Evolutionary conservation across 345 rosid genomes (phyloP).

Genomic region (Populus deltoides): DNA sequence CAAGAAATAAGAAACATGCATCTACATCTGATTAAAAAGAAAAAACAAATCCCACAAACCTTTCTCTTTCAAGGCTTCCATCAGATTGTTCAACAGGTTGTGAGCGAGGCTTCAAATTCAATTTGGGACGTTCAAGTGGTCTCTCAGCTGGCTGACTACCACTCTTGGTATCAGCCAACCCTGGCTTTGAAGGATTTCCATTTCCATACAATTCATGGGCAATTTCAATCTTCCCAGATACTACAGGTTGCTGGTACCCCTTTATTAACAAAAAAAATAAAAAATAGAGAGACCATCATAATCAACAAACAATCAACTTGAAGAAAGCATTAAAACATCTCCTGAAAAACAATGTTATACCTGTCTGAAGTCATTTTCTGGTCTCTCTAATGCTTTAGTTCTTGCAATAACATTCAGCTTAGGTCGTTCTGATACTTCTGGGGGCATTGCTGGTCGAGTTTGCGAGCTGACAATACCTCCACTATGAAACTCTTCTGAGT

Average conservation of each 20-base stretch:
- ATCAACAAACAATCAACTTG: background rate
- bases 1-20: background rate
- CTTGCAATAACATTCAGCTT: slow-evolving; percentile 4
- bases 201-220: background rate
- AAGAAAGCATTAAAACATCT: background rate
- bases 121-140: slow-evolving; percentile 26
- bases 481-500: slow-evolving; percentile 7
- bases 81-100: slow-evolving; percentile 22
- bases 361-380: slow-evolving; percentile 16
- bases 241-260: background rate
- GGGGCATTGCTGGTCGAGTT: background rate
- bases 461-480: slow-evolving; percentile 6
- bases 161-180: slow-evolving; percentile 1
- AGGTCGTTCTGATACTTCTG: slow-evolving; percentile 6
- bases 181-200: slow-evolving; percentile 8
- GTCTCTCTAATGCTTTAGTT: slow-evolving; percentile 7
- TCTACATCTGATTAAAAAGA: background rate
- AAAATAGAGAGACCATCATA: background rate
- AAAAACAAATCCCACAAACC: background rate
- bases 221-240: slow-evolving; percentile 2
- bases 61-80: slow-evolving; percentile 15
- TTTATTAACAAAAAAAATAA: background rate
- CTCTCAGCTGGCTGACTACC: slow-evolving; percentile 7
- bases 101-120: slow-evolving; percentile 28
- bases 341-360: slow-evolving; percentile 10